Percentiles rank a stretch among this genome's conserved stretches.
phyloP scores from a whole-genome alignment of 2,329 filamentous ascomycete genomes.

The Fulvia fulva region DNA sequence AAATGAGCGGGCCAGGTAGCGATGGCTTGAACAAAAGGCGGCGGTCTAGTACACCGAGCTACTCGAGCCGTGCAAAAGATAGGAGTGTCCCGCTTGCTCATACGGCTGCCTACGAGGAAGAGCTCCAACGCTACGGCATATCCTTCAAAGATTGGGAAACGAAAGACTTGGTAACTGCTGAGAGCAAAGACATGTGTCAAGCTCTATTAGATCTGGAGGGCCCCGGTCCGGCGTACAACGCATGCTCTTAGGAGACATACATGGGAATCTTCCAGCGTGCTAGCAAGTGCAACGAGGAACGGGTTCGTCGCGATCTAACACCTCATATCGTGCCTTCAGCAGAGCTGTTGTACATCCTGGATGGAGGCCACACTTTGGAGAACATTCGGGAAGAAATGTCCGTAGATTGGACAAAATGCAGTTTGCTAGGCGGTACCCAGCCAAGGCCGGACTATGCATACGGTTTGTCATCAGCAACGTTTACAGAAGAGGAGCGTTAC shows the following conservation, averaged over 20 bases:
- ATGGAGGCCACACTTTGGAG: constrained; percentile 1
- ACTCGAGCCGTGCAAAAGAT: neutral
- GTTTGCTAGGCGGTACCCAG: constrained; percentile 6
- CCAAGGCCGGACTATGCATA: constrained; percentile 14
- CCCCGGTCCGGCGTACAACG: constrained; percentile 1
- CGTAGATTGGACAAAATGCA: constrained; percentile 13
- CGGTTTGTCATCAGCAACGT: constrained; percentile 8
- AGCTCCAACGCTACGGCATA: neutral
- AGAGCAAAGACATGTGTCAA: neutral
- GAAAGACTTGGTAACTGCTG: neutral
- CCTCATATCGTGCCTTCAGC: constrained; percentile 4
- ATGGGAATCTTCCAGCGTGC: constrained; percentile 2
- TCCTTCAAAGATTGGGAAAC: neutral
- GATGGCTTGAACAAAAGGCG: neutral
- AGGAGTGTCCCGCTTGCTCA: neutral
- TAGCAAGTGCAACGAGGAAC: constrained; percentile 1
- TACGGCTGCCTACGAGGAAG: neutral
- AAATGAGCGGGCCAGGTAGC: neutral
- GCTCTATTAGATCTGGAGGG: neutral
- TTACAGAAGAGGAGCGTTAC: constrained; percentile 10
- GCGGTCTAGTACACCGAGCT: neutral
- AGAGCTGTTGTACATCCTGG: constrained; percentile 5
- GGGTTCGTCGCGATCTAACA: constrained; percentile 4
- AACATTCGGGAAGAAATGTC: constrained; percentile 4
- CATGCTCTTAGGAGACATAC: constrained; percentile 1